These are phyloP conservation scores for Kondoa subrosea DNA, from an alignment of 768 basidiomycete species.

Conservation along the genomic window DNA sequence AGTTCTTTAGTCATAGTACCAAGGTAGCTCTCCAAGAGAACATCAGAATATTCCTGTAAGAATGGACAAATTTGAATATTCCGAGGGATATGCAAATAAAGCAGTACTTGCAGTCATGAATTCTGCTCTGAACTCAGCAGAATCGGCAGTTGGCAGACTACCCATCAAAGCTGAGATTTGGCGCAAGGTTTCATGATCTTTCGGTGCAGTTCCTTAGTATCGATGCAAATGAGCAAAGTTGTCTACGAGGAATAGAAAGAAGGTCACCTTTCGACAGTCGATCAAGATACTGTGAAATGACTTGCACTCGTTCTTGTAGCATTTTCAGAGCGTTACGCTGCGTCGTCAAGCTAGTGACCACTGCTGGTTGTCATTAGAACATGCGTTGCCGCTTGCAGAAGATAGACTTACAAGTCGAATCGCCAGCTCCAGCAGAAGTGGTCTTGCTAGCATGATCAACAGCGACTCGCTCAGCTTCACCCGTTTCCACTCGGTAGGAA, in stretches of 20 bases:
- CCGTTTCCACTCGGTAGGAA: constrained; percentile 78
- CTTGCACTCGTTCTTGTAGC: constrained; percentile 74
- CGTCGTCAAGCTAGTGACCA: constrained; percentile 74
- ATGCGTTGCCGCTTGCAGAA: background rate
- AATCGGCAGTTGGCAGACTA: constrained; percentile 71
- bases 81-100: constrained; percentile 32
- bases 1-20: constrained; percentile 76
- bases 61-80: background rate
- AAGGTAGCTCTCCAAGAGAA: constrained; percentile 76
- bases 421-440: constrained; percentile 47
- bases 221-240: constrained; percentile 5
- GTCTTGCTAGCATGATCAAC: constrained; percentile 70
- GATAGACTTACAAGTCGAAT: constrained; percentile 39
- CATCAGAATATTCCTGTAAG: constrained; percentile 79
- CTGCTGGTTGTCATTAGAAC: constrained; percentile 35
- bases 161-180: constrained; percentile 71
- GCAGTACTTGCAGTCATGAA: constrained; percentile 81
- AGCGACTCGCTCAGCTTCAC: constrained; percentile 94
- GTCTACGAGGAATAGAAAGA: background rate
- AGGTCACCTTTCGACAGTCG: constrained; percentile 53
- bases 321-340: constrained; percentile 91
- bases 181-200: constrained; percentile 65
- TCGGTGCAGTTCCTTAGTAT: constrained; percentile 47
- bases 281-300: constrained; percentile 72
- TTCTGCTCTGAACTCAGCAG: constrained; percentile 65